These are phyloP conservation scores for Ogataea pilisensis DNA, from an alignment of 805 yeast species.

Conservation along the genomic window DNA sequence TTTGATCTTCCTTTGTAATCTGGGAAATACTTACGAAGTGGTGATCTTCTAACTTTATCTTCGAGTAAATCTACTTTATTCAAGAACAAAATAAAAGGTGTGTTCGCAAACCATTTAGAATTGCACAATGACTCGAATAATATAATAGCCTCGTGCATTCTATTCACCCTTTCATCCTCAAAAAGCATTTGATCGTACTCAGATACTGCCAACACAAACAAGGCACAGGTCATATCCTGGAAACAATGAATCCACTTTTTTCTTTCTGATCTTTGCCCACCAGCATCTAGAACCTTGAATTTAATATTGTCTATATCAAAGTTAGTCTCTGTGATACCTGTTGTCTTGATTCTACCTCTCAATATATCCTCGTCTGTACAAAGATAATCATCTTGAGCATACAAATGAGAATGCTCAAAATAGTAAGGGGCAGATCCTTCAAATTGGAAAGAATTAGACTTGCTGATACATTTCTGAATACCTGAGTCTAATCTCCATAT, in stretches of 20 bases:
- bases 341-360: constrained; percentile 88
- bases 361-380: constrained; percentile 83
- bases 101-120: constrained; percentile 76
- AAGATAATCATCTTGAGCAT: constrained; percentile 58
- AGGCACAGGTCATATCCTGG: constrained; percentile 81
- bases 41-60: constrained; percentile 60
- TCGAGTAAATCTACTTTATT: constrained; percentile 85
- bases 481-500: constrained; percentile 76
- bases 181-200: constrained; percentile 91
- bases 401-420: constrained; percentile 65
- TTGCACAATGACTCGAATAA: constrained; percentile 81
- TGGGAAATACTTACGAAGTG: constrained; percentile 72
- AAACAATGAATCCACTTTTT: constrained; percentile 94
- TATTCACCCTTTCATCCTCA: constrained; percentile 84
- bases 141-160: constrained; percentile 87
- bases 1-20: constrained; percentile 65
- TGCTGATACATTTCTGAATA: constrained; percentile 49
- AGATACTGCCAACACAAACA: constrained; percentile 83
- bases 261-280: constrained; percentile 91
- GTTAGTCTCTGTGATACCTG: constrained; percentile 87
- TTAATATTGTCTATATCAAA: constrained; percentile 62
- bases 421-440: constrained; percentile 82
- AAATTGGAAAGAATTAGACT: constrained; percentile 75
- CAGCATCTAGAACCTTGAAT: constrained; percentile 87
- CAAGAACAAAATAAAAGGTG: constrained; percentile 85